These are phyloP conservation scores for Emergomyces orientalis DNA, from an alignment of 2,329 filamentous ascomycete species.

Conservation along the genomic window DNA sequence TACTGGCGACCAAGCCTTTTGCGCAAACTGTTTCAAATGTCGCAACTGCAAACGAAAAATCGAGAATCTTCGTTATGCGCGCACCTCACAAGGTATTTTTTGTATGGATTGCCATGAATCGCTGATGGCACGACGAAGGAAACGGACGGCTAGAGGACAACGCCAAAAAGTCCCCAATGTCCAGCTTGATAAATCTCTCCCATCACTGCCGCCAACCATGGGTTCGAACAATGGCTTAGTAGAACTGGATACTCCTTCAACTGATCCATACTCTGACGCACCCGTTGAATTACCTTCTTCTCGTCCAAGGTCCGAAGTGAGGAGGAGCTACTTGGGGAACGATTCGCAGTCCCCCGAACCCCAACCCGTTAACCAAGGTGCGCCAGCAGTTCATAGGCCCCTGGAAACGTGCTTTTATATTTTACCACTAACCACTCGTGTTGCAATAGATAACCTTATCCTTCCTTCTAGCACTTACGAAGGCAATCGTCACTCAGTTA, in stretches of 20 bases:
- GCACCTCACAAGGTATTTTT: constrained; percentile 96
- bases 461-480: constrained; percentile 69
- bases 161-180: constrained; percentile 33
- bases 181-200: constrained; percentile 83
- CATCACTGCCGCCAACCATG: constrained; percentile 72
- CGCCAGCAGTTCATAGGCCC: constrained; percentile 4
- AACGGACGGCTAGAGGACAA: constrained; percentile 41
- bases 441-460: constrained; percentile 49
- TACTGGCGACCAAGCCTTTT: constrained; percentile 96
- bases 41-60: constrained; percentile 98
- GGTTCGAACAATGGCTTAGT: constrained; percentile 58
- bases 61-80: constrained; percentile 92
- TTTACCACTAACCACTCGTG: constrained; percentile 1
- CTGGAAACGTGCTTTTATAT: background rate
- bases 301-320: constrained; percentile 17
- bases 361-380: constrained; percentile 26
- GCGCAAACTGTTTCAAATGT: constrained; percentile 92
- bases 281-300: constrained; percentile 46
- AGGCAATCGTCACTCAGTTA: constrained; percentile 63
- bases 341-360: constrained; percentile 21
- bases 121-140: constrained; percentile 83
- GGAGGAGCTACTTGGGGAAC: constrained; percentile 18
- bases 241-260: constrained; percentile 48
- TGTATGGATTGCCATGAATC: constrained; percentile 99
- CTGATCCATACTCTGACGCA: constrained; percentile 44